Evolutionary conservation across 495 filamentous ascomycete genomes (phyloP).

Genomic region (Trichoderma parareesei): DNA sequence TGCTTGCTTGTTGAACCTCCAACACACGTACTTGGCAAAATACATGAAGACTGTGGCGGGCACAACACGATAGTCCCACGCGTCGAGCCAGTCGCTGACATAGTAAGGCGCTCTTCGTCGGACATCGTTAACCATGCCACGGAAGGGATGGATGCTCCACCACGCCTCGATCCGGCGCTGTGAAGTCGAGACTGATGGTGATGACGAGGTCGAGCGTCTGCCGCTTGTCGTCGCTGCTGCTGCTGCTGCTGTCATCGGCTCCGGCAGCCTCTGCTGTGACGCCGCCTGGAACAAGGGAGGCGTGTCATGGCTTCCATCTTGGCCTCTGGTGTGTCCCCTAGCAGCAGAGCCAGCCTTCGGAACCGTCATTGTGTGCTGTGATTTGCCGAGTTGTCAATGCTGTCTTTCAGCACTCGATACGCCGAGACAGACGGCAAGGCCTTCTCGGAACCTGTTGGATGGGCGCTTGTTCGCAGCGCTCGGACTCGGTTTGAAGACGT

Average conservation of each 20-base stretch:
- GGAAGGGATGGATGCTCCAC: constrained; percentile 53
- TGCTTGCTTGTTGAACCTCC: not conserved
- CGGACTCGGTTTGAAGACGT: not conserved
- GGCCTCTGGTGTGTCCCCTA: not conserved
- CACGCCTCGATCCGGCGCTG: constrained; percentile 24
- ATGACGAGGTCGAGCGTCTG: not conserved
- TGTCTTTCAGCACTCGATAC: not conserved
- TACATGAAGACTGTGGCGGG: constrained; percentile 84
- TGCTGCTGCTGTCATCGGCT: not conserved
- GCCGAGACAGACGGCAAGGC: not conserved
- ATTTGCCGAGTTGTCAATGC: not conserved
- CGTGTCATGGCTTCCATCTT: not conserved
- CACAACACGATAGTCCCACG: constrained; percentile 77
- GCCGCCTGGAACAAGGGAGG: not conserved
- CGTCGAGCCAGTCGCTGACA: constrained; percentile 70
- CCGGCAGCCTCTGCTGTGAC: not conserved
- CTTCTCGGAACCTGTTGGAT: not conserved
- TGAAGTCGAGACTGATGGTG: constrained; percentile 1
- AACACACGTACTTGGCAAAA: constrained; percentile 65
- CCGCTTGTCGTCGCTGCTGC: not conserved
- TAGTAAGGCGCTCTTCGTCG: constrained; percentile 67
- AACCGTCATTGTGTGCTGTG: not conserved
- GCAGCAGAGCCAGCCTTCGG: not conserved
- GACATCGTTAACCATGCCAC: constrained; percentile 70
- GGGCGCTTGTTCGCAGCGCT: not conserved